Evolutionary conservation across 495 filamentous ascomycete genomes (phyloP).

Genomic region (Hypoxylon cercidicola): DNA sequence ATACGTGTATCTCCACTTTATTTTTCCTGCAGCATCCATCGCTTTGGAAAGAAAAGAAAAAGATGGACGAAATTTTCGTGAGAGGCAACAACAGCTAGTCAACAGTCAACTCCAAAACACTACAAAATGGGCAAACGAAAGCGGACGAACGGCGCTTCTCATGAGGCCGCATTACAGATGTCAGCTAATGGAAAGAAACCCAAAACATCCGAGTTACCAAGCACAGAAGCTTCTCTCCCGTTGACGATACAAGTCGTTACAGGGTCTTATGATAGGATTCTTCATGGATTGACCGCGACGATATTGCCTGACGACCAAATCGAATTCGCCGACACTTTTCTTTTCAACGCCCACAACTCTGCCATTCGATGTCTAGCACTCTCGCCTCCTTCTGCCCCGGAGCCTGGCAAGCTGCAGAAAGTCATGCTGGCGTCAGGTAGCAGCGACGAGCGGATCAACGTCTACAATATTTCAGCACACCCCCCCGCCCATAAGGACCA

Average conservation of each 20-base stretch:
- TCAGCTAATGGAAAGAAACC: slow-evolving; percentile 51
- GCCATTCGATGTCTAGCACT: slow-evolving; percentile 90
- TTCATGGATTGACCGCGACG: slow-evolving; percentile 89
- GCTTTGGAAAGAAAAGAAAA: background rate
- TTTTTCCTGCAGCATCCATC: slow-evolving; percentile 12
- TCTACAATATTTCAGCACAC: slow-evolving; percentile 86
- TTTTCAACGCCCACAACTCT: slow-evolving; percentile 92
- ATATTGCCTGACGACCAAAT: slow-evolving; percentile 62
- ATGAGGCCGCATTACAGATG: slow-evolving; percentile 29
- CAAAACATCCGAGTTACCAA: slow-evolving; percentile 47
- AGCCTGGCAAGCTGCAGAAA: slow-evolving; percentile 69
- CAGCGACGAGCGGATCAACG: slow-evolving; percentile 92
- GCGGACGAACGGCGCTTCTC: slow-evolving; percentile 58
- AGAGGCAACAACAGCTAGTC: slow-evolving; percentile 4
- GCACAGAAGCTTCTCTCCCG: slow-evolving; percentile 42
- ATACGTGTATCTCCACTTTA: slow-evolving; percentile 26
- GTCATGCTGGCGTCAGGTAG: slow-evolving; percentile 88
- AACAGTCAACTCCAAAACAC: slow-evolving; percentile 21
- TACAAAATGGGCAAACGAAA: slow-evolving; percentile 79
- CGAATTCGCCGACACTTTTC: slow-evolving; percentile 90
- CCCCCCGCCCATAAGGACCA: slow-evolving; percentile 63
- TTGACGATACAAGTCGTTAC: slow-evolving; percentile 86
- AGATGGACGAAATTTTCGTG: slow-evolving; percentile 8
- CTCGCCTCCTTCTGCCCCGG: slow-evolving; percentile 75
- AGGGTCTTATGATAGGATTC: slow-evolving; percentile 92